These are phyloP conservation scores for Lipomyces orientalis DNA, from an alignment of 805 yeast species.

Conservation along the genomic window DNA sequence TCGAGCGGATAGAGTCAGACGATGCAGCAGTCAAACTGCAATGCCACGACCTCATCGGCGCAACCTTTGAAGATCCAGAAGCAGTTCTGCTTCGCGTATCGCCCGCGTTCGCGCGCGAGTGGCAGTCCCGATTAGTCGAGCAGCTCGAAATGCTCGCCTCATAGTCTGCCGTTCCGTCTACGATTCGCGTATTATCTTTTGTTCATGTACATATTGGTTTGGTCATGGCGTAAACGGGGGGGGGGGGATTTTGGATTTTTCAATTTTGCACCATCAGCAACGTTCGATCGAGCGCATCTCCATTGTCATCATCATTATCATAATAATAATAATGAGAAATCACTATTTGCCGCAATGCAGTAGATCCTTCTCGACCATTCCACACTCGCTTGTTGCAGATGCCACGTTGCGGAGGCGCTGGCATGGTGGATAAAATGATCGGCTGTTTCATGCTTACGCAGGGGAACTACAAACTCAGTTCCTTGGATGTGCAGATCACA, in stretches of 20 bases:
- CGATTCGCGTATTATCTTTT: background rate
- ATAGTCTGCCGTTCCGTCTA: background rate
- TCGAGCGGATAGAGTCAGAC: conserved; percentile 11
- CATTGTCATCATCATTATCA: background rate
- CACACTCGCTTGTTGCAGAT: too few species aligned
- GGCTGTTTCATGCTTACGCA: too few species aligned
- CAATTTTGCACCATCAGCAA: background rate
- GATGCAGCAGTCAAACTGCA: background rate
- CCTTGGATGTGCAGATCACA: too few species aligned
- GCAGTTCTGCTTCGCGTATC: conserved; percentile 20
- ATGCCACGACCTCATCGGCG: conserved; percentile 15
- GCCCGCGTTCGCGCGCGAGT: conserved; percentile 30
- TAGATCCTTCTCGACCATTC: too few species aligned
- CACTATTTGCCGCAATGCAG: too few species aligned
- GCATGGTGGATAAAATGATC: too few species aligned
- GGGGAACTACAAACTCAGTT: too few species aligned
- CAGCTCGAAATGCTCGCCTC: conserved; percentile 12
- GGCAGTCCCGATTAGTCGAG: conserved; percentile 22
- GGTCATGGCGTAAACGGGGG: background rate
- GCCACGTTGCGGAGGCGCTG: too few species aligned
- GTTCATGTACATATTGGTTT: background rate
- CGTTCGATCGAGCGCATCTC: background rate
- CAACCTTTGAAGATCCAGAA: conserved; percentile 27
- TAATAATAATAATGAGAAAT: too few species aligned
- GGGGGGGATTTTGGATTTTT: background rate